phyloP scores from a whole-genome alignment of 805 yeast genomes.

The Teunomyces lycoperdinae region DNA sequence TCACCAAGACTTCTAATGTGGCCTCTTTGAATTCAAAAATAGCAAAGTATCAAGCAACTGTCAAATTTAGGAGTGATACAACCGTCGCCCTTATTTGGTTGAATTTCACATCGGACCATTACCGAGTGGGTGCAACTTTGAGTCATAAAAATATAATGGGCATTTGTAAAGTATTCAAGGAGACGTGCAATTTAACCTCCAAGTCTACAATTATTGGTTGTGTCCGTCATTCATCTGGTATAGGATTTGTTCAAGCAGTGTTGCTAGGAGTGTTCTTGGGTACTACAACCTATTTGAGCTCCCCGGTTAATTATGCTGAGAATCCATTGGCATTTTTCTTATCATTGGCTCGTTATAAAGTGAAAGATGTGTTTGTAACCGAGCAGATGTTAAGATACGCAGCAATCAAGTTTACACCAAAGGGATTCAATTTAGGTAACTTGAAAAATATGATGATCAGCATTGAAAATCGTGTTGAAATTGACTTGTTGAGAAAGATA shows the following conservation, averaged over 20 bases:
- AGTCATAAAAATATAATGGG: slow-evolving; percentile 67
- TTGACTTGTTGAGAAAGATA: slow-evolving; percentile 53
- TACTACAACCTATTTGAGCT: slow-evolving; percentile 74
- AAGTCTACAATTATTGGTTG: slow-evolving; percentile 77
- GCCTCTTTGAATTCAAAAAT: slow-evolving; percentile 45
- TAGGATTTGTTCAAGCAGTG: slow-evolving; percentile 87
- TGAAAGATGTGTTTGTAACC: slow-evolving; percentile 83
- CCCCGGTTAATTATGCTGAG: slow-evolving; percentile 73
- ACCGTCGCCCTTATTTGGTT: slow-evolving; percentile 63
- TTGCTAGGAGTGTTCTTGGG: slow-evolving; percentile 85
- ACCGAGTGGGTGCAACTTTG: slow-evolving; percentile 53
- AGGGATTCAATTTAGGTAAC: slow-evolving; percentile 57
- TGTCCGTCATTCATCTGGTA: slow-evolving; percentile 77
- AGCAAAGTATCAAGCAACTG: slow-evolving; percentile 40
- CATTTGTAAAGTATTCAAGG: slow-evolving; percentile 84
- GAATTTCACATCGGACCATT: slow-evolving; percentile 69
- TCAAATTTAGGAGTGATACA: slow-evolving; percentile 37
- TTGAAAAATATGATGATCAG: slow-evolving; percentile 84
- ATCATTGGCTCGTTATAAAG: slow-evolving; percentile 69
- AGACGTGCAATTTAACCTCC: slow-evolving; percentile 80
- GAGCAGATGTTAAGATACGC: slow-evolving; percentile 81
- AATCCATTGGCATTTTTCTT: slow-evolving; percentile 71
- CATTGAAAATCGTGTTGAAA: slow-evolving; percentile 70
- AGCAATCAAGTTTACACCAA: slow-evolving; percentile 55
- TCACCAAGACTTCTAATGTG: slow-evolving; percentile 38